These are phyloP conservation scores for Paragyromitra xinjiangensis DNA, from an alignment of 495 filamentous ascomycete species.

Conservation along the genomic window DNA sequence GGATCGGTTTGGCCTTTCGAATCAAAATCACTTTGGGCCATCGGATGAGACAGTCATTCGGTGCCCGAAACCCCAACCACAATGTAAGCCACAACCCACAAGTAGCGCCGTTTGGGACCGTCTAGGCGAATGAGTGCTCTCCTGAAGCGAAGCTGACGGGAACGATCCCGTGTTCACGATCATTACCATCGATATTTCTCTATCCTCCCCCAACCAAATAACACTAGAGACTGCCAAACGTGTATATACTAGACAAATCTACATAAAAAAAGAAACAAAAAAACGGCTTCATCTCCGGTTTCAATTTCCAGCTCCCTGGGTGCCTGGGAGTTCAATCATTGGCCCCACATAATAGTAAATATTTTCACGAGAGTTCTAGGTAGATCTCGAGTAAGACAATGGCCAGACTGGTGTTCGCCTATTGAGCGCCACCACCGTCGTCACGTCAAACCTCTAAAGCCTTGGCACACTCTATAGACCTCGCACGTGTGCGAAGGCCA, in stretches of 20 bases:
- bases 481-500: slow-evolving; percentile 32
- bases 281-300: neutral
- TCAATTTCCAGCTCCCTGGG: neutral
- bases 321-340: slow-evolving; percentile 28
- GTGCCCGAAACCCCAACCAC: slow-evolving; percentile 4
- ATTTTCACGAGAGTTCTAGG: neutral
- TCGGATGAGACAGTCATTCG: slow-evolving; percentile 16
- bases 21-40: slow-evolving; percentile 19
- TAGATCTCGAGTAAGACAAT: slow-evolving; percentile 32
- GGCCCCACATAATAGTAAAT: neutral
- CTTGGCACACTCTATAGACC: slow-evolving; percentile 1
- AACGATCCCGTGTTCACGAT: neutral
- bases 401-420: slow-evolving; percentile 19
- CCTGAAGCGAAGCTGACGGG: neutral
- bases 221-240: neutral
- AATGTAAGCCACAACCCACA: neutral
- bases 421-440: slow-evolving; percentile 38
- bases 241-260: neutral
- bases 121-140: neutral
- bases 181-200: slow-evolving; percentile 4
- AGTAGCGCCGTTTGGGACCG: neutral
- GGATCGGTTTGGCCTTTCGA: slow-evolving; percentile 33
- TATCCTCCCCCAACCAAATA: neutral
- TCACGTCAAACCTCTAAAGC: slow-evolving; percentile 27
- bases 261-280: slow-evolving; percentile 11